Percentiles rank a stretch among this genome's conserved stretches.
phyloP scores from a whole-genome alignment of 2,329 filamentous ascomycete species.

The Fusarium burgessii region DNA sequence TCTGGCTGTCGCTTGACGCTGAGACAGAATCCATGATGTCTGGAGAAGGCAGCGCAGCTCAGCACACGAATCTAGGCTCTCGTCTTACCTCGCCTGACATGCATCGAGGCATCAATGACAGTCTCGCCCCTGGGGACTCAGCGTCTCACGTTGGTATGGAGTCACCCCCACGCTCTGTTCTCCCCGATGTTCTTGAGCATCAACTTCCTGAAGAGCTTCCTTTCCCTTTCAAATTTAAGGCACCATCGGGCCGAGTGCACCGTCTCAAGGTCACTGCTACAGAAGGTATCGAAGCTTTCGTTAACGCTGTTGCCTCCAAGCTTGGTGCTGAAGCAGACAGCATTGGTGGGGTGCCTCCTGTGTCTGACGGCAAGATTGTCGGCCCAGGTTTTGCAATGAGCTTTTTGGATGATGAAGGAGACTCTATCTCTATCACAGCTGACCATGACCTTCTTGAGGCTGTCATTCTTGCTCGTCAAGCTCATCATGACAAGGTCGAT shows the following conservation, averaged over 20 bases:
- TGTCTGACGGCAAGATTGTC: constrained; percentile 83
- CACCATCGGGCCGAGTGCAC: constrained; percentile 93
- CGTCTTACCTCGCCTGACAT: constrained; percentile 86
- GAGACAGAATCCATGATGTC: constrained; percentile 98
- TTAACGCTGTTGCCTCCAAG: constrained; percentile 83
- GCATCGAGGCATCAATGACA: constrained; percentile 78
- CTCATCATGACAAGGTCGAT: constrained; percentile 90
- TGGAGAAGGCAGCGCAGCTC: constrained; percentile 83
- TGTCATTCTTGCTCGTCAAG: constrained; percentile 82
- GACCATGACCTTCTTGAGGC: constrained; percentile 94
- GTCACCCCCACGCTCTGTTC: constrained; percentile 76
- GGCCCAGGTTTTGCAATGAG: constrained; percentile 88
- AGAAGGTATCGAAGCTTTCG: constrained; percentile 83
- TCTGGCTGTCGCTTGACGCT: constrained; percentile 95
- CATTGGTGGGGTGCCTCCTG: constrained; percentile 82
- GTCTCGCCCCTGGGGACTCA: constrained; percentile 91
- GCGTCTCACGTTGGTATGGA: constrained; percentile 91
- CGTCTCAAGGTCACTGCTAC: constrained; percentile 86
- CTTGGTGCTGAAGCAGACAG: constrained; percentile 84
- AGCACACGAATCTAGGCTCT: constrained; percentile 72
- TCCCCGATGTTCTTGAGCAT: constrained; percentile 61
- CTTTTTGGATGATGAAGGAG: constrained; percentile 96
- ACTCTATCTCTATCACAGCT: constrained; percentile 96
- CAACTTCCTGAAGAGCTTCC: constrained; percentile 77
- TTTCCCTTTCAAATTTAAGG: constrained; percentile 99